These are phyloP conservation scores for Xerocomellus dryophilus DNA, from an alignment of 768 basidiomycete genomes.

Conservation along the genomic window DNA sequence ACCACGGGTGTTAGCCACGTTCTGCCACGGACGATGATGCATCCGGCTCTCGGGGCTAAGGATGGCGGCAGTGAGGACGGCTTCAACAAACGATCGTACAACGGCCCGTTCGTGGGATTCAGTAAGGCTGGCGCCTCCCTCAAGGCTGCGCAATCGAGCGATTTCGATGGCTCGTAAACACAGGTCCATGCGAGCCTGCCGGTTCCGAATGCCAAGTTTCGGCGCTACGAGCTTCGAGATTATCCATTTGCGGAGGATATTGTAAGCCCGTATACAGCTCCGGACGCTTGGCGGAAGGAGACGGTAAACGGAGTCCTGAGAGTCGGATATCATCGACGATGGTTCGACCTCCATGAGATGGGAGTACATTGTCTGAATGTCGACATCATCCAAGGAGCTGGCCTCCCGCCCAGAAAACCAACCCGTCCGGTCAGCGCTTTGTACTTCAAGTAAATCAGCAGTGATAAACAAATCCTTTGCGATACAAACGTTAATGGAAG, in stretches of 20 bases:
- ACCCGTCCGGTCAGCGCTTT: constrained; percentile 72
- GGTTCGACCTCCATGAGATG: constrained; percentile 71
- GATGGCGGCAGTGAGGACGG: constrained; percentile 70
- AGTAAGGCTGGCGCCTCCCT: constrained; percentile 31
- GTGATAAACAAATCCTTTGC: constrained; percentile 77
- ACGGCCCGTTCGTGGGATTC: constrained; percentile 56
- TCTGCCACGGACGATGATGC: constrained; percentile 76
- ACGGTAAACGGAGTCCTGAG: constrained; percentile 69
- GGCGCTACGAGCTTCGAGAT: constrained; percentile 66
- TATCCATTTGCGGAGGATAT: constrained; percentile 76
- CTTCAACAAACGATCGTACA: constrained; percentile 78
- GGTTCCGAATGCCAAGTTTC: constrained; percentile 55
- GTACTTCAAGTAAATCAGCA: constrained; percentile 76
- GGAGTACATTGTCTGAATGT: constrained; percentile 76
- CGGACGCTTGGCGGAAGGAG: constrained; percentile 73
- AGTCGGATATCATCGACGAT: constrained; percentile 67
- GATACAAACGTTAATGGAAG: constrained; percentile 4
- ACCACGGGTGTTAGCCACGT: constrained; percentile 61
- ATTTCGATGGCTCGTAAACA: constrained; percentile 72
- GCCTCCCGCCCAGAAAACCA: constrained; percentile 70
- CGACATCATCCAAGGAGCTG: constrained; percentile 54
- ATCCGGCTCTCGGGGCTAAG: constrained; percentile 77
- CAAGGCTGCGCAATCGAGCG: constrained; percentile 58
- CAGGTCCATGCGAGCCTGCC: constrained; percentile 73
- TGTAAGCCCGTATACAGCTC: constrained; percentile 73